Percentiles rank a stretch among this genome's conserved stretches.
Evolutionary conservation across 768 basidiomycete species (phyloP).

Genomic region (Mycena rebaudengoi): DNA sequence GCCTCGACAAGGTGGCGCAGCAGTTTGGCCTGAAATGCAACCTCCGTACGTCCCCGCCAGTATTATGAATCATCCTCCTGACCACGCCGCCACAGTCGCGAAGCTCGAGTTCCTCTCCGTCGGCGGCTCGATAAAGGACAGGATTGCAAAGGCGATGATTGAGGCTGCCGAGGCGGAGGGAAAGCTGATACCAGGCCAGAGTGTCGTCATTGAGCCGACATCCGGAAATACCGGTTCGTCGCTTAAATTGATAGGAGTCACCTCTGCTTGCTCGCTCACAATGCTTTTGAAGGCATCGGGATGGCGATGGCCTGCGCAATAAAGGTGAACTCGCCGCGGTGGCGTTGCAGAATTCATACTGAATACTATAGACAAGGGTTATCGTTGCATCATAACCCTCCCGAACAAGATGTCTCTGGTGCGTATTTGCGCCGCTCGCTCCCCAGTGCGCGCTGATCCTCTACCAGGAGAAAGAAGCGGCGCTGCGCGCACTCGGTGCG

Average conservation of each 20-base stretch:
- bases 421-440: conserved; percentile 28
- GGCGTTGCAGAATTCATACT: conserved; percentile 49
- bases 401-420: conserved; percentile 95
- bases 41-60: conserved; percentile 70
- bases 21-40: conserved; percentile 87
- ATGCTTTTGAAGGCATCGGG: conserved; percentile 74
- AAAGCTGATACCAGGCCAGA: conserved; percentile 84
- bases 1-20: conserved; percentile 80
- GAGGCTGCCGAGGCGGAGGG: conserved; percentile 93
- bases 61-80: neutral
- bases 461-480: conserved; percentile 87
- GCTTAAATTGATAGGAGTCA: no score
- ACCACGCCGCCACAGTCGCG: conserved; percentile 60
- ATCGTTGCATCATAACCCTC: conserved; percentile 88
- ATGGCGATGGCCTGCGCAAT: conserved; percentile 93
- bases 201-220: conserved; percentile 94
- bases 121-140: conserved; percentile 95
- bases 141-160: conserved; percentile 97
- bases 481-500: conserved; percentile 90
- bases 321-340: conserved; percentile 64
- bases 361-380: conserved; percentile 91
- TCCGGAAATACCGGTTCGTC: conserved; percentile 91
- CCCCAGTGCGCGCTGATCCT: neutral
- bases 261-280: conserved; percentile 9
- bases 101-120: conserved; percentile 92